These are phyloP conservation scores for Chrysoporthe puriensis DNA, from an alignment of 2,329 filamentous ascomycete genomes.

Conservation along the genomic window DNA sequence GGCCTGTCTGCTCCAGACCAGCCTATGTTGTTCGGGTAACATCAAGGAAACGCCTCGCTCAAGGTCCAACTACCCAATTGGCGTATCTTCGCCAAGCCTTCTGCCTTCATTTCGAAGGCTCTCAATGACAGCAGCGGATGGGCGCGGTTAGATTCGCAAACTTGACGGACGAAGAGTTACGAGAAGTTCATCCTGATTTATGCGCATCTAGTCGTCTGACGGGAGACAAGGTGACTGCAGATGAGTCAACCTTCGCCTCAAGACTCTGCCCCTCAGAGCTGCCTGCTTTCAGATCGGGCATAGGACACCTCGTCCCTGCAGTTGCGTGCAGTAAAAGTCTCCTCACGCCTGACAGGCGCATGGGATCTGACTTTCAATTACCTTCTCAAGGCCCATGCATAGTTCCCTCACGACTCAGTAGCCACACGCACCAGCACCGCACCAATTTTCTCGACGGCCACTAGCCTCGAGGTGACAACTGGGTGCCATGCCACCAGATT, in stretches of 20 bases:
- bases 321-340: neutral
- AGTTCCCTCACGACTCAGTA: conserved; percentile 1
- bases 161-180: neutral
- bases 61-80: neutral
- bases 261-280: neutral
- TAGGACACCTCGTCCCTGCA: neutral
- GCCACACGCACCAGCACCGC: neutral
- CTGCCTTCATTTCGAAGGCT: neutral
- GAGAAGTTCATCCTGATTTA: neutral
- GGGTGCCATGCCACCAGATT: neutral
- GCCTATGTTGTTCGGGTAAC: neutral
- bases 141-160: neutral
- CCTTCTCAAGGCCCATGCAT: neutral
- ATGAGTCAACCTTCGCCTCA: neutral
- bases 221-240: neutral
- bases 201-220: neutral
- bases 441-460: neutral
- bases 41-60: neutral
- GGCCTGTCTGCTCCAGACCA: neutral
- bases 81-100: no score
- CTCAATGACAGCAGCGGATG: neutral
- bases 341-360: neutral
- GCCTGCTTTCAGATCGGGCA: neutral
- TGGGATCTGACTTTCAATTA: neutral
- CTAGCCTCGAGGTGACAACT: neutral